Conservation (phyloP, 371 early-diverging fungal species). For the Apophysomyces trapeziformis region DNA sequence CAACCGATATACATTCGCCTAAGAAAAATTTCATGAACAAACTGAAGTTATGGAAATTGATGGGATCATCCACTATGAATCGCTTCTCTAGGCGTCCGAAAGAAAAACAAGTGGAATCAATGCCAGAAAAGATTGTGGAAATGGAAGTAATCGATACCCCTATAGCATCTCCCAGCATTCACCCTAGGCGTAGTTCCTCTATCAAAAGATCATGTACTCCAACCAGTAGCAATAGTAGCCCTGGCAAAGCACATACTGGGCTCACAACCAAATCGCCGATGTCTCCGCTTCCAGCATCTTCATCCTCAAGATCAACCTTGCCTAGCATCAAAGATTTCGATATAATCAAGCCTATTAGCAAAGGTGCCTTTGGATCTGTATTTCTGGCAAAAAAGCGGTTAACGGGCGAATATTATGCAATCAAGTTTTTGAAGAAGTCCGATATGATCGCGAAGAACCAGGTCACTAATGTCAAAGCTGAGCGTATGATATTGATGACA, state of each 20-base stretch:
- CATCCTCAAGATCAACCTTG: slow-evolving; percentile 48
- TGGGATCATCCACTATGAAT: slow-evolving; percentile 22
- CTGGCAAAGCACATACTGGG: slow-evolving; percentile 24
- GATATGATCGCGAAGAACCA: slow-evolving; percentile 95
- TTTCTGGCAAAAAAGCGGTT: slow-evolving; percentile 85
- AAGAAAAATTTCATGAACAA: slow-evolving; percentile 33
- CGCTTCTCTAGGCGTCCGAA: slow-evolving; percentile 25
- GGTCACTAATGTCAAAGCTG: slow-evolving; percentile 89
- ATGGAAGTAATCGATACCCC: slow-evolving; percentile 49
- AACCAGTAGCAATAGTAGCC: slow-evolving; percentile 16
- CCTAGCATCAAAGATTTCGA: slow-evolving; percentile 91
- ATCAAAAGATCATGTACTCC: slow-evolving; percentile 8
- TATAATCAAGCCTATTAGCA: slow-evolving; percentile 91
- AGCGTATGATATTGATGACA: slow-evolving; percentile 83
- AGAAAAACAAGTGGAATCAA: slow-evolving; percentile 25
- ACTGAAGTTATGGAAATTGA: slow-evolving; percentile 33
- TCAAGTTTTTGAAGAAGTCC: slow-evolving; percentile 87
- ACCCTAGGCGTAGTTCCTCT: slow-evolving; percentile 18
- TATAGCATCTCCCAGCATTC: slow-evolving; percentile 33
- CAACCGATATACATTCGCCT: slow-evolving; percentile 7
- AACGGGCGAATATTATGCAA: slow-evolving; percentile 89
- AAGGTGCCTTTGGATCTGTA: slow-evolving; percentile 92
- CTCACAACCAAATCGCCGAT: slow-evolving; percentile 39
- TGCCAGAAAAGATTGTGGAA: slow-evolving; percentile 39
- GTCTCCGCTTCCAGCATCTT: slow-evolving; percentile 53